A percentile compares a stretch with the other conserved stretches of the same genome.
phyloP scores from a whole-genome alignment of 352 stramenopile genomes.

The Phytophthora syringae region DNA sequence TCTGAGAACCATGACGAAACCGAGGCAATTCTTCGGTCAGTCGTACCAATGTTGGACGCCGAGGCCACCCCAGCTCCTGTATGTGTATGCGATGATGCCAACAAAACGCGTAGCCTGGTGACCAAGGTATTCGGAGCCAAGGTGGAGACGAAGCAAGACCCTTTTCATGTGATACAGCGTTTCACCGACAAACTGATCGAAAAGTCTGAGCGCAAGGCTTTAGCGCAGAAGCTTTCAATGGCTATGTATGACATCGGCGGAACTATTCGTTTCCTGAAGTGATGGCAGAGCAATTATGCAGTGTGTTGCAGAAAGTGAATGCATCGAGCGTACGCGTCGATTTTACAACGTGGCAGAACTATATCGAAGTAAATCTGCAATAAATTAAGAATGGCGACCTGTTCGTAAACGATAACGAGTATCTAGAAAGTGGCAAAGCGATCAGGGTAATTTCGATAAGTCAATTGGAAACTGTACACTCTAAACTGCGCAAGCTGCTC shows the following conservation, averaged over 20 bases:
- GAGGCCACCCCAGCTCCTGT: neutral
- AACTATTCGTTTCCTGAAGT: neutral
- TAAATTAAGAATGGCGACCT: neutral
- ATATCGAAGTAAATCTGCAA: neutral
- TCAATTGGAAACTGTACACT: slow-evolving; percentile 7
- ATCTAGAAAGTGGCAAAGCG: neutral
- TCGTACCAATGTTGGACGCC: neutral
- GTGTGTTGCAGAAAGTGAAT: neutral
- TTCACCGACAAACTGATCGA: neutral
- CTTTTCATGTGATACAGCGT: neutral
- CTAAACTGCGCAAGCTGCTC: slow-evolving; percentile 6
- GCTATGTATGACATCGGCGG: neutral
- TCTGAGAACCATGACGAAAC: slow-evolving; percentile 1
- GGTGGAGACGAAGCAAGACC: slow-evolving; percentile 2
- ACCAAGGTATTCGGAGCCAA: neutral
- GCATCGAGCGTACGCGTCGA: neutral
- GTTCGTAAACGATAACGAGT: neutral
- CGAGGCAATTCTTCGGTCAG: neutral
- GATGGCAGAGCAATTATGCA: neutral
- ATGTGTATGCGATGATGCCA: slow-evolving; percentile 9
- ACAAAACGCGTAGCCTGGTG: neutral
- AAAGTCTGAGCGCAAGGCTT: neutral
- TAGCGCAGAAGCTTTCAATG: neutral
- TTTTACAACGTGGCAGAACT: neutral
- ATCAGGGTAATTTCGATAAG: slow-evolving; percentile 1